Conservation (phyloP, 768 basidiomycete species). For the Chiua virens region DNA sequence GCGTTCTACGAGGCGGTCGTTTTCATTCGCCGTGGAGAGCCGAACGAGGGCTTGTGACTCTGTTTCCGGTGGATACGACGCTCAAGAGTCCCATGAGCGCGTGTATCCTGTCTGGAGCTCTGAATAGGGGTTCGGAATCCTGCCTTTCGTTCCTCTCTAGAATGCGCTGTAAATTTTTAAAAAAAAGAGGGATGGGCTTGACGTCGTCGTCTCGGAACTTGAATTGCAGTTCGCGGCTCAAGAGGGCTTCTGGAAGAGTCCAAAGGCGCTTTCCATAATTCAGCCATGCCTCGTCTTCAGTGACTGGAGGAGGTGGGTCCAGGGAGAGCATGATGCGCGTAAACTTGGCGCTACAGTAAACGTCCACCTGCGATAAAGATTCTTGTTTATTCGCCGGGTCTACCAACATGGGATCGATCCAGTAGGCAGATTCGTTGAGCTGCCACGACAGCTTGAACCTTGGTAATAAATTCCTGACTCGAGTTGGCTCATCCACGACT, state of each 20-base stretch:
- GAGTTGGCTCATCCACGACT: background rate
- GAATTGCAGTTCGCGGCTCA: conserved; percentile 22
- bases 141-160: background rate
- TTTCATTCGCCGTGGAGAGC: conserved; percentile 26
- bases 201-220: conserved; percentile 12
- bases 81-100: conserved; percentile 26
- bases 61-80: conserved; percentile 24
- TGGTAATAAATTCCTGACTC: background rate
- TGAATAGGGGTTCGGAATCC: background rate
- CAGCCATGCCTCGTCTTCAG: conserved; percentile 11
- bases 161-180: background rate
- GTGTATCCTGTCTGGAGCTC: conserved; percentile 25
- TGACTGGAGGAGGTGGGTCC: background rate
- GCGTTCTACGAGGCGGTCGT: conserved; percentile 19
- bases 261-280: conserved; percentile 23
- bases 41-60: conserved; percentile 22
- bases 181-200: conserved; percentile 16
- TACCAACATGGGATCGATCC: conserved; percentile 18
- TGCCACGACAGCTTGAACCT: background rate
- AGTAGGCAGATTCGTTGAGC: conserved; percentile 18
- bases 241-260: conserved; percentile 23
- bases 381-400: conserved; percentile 5
- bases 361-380: conserved; percentile 25
- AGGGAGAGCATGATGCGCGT: conserved; percentile 24
- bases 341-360: conserved; percentile 21